Conservation (phyloP, 208 protist genomes). For the Trypanosoma congolense region DNA sequence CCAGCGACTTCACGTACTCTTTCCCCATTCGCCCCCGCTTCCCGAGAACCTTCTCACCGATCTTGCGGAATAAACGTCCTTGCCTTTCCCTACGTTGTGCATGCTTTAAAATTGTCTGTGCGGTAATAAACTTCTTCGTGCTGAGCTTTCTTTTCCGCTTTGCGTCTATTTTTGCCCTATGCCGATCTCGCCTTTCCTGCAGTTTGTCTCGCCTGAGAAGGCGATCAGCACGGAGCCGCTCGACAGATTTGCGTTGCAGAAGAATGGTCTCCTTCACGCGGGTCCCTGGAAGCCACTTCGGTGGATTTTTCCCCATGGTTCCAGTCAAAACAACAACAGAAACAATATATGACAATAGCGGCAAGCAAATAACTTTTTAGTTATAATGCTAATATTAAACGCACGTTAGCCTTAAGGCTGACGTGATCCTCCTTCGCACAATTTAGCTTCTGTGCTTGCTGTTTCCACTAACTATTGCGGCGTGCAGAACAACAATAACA, state of each 20-base stretch:
- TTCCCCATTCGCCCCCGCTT: constrained; percentile 30
- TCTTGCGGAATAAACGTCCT: constrained; percentile 68
- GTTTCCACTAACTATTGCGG: no score
- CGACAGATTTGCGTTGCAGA: constrained; percentile 86
- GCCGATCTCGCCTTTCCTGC: constrained; percentile 64
- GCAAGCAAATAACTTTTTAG: neutral
- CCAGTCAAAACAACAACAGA: constrained; percentile 1
- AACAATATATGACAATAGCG: neutral
- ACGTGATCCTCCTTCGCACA: no score
- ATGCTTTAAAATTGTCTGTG: constrained; percentile 82
- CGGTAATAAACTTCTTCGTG: constrained; percentile 84
- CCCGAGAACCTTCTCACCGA: constrained; percentile 66
- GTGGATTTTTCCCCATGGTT: constrained; percentile 79
- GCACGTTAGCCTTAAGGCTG: no score
- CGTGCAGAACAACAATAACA: no score
- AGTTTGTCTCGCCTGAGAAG: constrained; percentile 79
- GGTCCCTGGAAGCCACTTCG: constrained; percentile 87
- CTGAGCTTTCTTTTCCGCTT: constrained; percentile 81
- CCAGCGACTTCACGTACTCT: constrained; percentile 29
- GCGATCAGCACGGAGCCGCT: constrained; percentile 80
- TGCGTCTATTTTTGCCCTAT: constrained; percentile 80
- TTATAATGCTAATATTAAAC: neutral
- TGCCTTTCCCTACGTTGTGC: constrained; percentile 72
- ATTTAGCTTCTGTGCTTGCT: no score
- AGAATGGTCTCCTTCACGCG: constrained; percentile 91